Base-by-base conservation (phyloP, 805 yeast species). In the Nakazawaea molendinolei region DNA sequence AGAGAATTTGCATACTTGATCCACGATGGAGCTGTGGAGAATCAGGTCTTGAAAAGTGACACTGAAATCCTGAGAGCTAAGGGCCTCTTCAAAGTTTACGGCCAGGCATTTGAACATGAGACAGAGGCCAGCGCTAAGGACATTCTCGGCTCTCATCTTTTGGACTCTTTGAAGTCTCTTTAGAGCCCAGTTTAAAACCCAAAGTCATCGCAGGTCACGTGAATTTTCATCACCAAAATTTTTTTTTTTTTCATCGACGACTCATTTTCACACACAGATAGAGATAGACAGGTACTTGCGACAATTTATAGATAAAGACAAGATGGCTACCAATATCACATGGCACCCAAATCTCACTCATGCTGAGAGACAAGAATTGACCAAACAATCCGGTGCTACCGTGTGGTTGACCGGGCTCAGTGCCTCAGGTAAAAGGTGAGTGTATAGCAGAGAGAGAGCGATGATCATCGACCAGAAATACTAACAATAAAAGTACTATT, bases 331-430 rank as follows among this genome's bases (percentile, higher is more conserved):
- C 28, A 90, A 90, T 56, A 86, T 90, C 59, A 87, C 97, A 46
- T 90, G 97, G 97, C 97, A 90, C 65, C 77, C 76, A 48, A 90
- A 92, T 53, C 66, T 90, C 49, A 79, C 92, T 16, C 86, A 82
- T 59, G 78, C 69, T 15, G 95, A 90, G 63, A 83, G 97, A 52
- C 62, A 74, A 32, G 61, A 56, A 20, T 63, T 84, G 39, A 75
- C 85, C 43, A 77, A 79, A 40, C 97, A 89, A 64, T 69, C 71
- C 34, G 97, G 97, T 32, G 80, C 83, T 39, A 90, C 97, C 16
- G 68, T 90, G 30, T 90, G 97, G 97, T 70, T 90, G 49, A 90
- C 97, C 10, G 97, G 97, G 5, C 69, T 90, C 44, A 83, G 95
- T 46, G 97, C 97, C 8, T 82, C 95, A 34, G 97, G 97, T 41